Percentiles rank a stretch among this genome's conserved stretches.
Evolutionary conservation across 31 red algal genomes (phyloP).

Genomic region (Odonthalia washingtoniensis): DNA sequence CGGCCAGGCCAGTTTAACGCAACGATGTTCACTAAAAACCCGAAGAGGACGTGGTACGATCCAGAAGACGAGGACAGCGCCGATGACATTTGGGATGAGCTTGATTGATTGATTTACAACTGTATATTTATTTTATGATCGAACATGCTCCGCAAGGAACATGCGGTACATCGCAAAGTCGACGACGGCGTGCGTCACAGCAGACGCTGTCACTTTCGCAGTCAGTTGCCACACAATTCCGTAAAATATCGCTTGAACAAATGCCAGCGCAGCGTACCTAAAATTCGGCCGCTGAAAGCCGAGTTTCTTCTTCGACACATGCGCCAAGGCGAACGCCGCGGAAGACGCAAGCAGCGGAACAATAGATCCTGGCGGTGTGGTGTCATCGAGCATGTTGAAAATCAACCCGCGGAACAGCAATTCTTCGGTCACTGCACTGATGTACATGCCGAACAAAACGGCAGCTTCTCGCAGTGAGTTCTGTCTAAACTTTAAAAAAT

Average conservation of each 20-base stretch:
- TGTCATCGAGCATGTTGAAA: conserved; percentile 71
- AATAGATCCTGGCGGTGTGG: conserved; percentile 24
- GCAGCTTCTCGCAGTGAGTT: conserved; percentile 38
- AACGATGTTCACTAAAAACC: conserved; percentile 66
- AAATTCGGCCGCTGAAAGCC: conserved; percentile 50
- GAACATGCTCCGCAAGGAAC: conserved; percentile 10
- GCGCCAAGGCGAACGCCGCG: conserved; percentile 33
- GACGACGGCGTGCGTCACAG: conserved; percentile 49
- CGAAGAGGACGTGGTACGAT: conserved; percentile 58
- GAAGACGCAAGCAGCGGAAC: conserved; percentile 43
- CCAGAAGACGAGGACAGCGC: conserved; percentile 64
- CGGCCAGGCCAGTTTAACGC: conserved; percentile 60
- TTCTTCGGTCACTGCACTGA: conserved; percentile 60
- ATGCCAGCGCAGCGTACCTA: conserved; percentile 27
- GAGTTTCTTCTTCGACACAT: conserved; percentile 38
- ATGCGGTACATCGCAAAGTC: conserved; percentile 51
- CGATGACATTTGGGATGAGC: conserved; percentile 72
- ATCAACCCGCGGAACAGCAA: conserved; percentile 64
- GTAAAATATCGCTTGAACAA: conserved; percentile 26
- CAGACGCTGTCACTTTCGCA: conserved; percentile 63
- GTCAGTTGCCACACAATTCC: conserved; percentile 60
- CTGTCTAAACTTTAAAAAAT: background rate
- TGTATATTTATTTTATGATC: background rate
- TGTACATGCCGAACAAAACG: conserved; percentile 59
- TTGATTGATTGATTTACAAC: conserved; percentile 38